Conservation (phyloP, 2,329 filamentous ascomycete species). For the Blastomyces gilchristii region DNA sequence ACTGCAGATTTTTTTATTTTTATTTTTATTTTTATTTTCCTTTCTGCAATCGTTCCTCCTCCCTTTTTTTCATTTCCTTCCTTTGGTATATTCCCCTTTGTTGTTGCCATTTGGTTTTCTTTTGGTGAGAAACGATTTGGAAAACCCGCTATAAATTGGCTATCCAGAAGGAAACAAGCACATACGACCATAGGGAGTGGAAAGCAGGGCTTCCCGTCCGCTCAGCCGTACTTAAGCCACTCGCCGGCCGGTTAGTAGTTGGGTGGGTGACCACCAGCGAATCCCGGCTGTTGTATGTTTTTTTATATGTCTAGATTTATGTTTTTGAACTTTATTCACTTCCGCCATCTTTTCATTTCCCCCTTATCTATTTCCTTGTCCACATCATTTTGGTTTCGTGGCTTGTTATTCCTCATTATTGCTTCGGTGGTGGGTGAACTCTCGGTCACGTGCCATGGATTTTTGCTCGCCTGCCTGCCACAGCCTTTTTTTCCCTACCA, state of each 20-base stretch:
- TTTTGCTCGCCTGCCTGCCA: no score
- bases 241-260: no score
- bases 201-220: conserved; percentile 41
- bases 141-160: conserved; percentile 15
- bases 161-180: conserved; percentile 11
- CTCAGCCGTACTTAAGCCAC: conserved; percentile 36
- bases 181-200: conserved; percentile 40
- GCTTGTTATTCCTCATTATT: no score
- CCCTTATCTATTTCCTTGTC: no score
- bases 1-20: background rate
- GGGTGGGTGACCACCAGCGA: no score
- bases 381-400: no score
- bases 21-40: no score
- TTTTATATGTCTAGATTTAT: conserved; percentile 12
- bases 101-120: background rate
- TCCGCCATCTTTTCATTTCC: no score
- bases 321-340: background rate
- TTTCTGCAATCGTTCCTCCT: background rate
- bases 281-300: conserved; percentile 26
- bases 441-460: no score
- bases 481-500: no score
- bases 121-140: background rate
- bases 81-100: no score
- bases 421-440: no score
- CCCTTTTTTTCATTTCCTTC: background rate